These are phyloP conservation scores for Pilatotrama ljubarskyi DNA, from an alignment of 768 basidiomycete genomes.

Conservation along the genomic window DNA sequence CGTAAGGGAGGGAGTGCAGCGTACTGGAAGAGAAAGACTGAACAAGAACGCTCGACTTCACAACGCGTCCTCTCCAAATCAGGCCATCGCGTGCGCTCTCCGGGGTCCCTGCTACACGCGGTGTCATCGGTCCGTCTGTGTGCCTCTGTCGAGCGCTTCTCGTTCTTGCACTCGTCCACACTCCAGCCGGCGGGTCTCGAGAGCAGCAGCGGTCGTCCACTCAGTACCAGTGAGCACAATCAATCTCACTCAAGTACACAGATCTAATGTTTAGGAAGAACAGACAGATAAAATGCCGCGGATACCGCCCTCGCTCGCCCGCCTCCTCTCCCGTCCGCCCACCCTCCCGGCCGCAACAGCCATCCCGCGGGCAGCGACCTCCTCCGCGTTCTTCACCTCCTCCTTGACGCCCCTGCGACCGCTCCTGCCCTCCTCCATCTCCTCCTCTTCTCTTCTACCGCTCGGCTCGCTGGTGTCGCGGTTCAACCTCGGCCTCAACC, in stretches of 20 bases:
- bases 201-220: background rate
- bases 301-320: constrained; percentile 27
- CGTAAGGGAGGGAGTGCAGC: background rate
- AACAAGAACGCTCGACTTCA: constrained; percentile 12
- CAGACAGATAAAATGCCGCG: constrained; percentile 24
- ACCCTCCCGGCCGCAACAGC: constrained; percentile 6
- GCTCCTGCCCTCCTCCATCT: constrained; percentile 7
- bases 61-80: constrained; percentile 14
- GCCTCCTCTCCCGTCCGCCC: constrained; percentile 26
- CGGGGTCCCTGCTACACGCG: constrained; percentile 5
- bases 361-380: constrained; percentile 12
- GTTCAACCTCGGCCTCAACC: constrained; percentile 8
- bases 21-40: constrained; percentile 1
- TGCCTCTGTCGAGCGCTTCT: constrained; percentile 2
- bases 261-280: background rate
- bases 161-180: constrained; percentile 4
- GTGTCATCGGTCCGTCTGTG: constrained; percentile 8
- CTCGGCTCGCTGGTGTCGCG: constrained; percentile 10
- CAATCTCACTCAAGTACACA: background rate
- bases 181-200: background rate
- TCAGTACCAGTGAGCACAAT: background rate
- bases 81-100: constrained; percentile 1
- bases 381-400: constrained; percentile 11
- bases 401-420: constrained; percentile 14
- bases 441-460: constrained; percentile 4